Conservation (phyloP, 768 basidiomycete species). For the Hortiboletus flavorubellus region DNA sequence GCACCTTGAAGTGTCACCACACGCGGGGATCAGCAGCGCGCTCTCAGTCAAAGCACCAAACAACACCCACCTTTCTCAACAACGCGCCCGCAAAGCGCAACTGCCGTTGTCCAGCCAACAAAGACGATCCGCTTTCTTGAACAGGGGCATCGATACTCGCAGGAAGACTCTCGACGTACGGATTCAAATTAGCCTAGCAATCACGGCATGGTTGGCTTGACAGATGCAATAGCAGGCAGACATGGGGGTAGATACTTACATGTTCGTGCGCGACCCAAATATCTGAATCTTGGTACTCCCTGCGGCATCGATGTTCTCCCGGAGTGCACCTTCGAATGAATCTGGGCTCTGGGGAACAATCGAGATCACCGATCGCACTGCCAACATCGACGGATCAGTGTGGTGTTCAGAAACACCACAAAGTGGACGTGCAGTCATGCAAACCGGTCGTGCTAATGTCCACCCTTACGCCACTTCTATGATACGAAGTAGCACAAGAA, state of each 20-base stretch:
- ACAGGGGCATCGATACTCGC: conserved; percentile 74
- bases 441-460: conserved; percentile 77
- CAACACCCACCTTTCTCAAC: conserved; percentile 56
- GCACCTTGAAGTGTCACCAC: conserved; percentile 62
- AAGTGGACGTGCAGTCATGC: conserved; percentile 41
- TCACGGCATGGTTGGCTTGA: neutral
- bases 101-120: conserved; percentile 85
- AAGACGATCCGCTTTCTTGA: conserved; percentile 74
- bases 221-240: neutral
- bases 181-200: conserved; percentile 59
- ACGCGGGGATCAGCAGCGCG: neutral
- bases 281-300: conserved; percentile 70
- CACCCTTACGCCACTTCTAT: conserved; percentile 64
- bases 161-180: conserved; percentile 61
- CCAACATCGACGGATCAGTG: neutral
- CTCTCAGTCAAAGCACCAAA: neutral
- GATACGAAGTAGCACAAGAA: conserved; percentile 74
- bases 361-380: conserved; percentile 71
- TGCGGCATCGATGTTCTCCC: conserved; percentile 89
- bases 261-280: conserved; percentile 88
- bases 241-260: conserved; percentile 20
- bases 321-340: conserved; percentile 67
- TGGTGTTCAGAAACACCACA: no score
- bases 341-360: conserved; percentile 84
- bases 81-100: conserved; percentile 83